phyloP scores from a whole-genome alignment of 1,284 basidiomycete genomes.

The Vanrija sp. region DNA sequence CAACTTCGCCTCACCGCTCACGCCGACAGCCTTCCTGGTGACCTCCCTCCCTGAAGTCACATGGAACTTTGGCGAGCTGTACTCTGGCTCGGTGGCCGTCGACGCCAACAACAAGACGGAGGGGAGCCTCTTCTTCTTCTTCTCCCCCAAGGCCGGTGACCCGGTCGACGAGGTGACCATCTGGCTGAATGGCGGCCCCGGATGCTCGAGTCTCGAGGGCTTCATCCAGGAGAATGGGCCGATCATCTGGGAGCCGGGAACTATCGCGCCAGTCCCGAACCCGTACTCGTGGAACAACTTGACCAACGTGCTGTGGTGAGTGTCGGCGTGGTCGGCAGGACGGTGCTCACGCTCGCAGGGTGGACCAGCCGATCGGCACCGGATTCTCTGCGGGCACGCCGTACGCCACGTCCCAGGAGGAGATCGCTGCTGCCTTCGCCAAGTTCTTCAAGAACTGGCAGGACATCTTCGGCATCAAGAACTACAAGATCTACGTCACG shows the following conservation, averaged over 20 bases:
- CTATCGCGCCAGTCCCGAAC: slow-evolving; percentile 63
- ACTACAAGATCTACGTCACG: slow-evolving; percentile 28
- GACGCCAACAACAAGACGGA: slow-evolving; percentile 13
- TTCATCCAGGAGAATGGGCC: slow-evolving; percentile 78
- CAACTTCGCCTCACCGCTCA: background rate
- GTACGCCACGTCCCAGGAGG: slow-evolving; percentile 52
- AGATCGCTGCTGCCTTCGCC: slow-evolving; percentile 41
- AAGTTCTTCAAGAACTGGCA: slow-evolving; percentile 23
- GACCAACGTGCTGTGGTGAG: slow-evolving; percentile 26
- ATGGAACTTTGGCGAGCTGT: slow-evolving; percentile 16
- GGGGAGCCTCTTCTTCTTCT: slow-evolving; percentile 23
- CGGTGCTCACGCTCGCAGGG: background rate
- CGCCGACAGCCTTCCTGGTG: slow-evolving; percentile 12
- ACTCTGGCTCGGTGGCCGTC: slow-evolving; percentile 19
- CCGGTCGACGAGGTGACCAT: slow-evolving; percentile 31
- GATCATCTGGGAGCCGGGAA: slow-evolving; percentile 63
- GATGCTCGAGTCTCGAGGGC: slow-evolving; percentile 71
- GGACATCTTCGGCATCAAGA: slow-evolving; percentile 12
- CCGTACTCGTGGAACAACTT: slow-evolving; percentile 76
- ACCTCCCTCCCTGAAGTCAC: slow-evolving; percentile 12
- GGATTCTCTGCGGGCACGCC: slow-evolving; percentile 72
- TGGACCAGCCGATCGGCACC: slow-evolving; percentile 71
- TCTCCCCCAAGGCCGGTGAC: slow-evolving; percentile 19
- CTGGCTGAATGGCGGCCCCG: slow-evolving; percentile 24
- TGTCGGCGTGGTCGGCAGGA: background rate